Evolutionary conservation across 495 filamentous ascomycete species (phyloP), one percentile per base, ranked within the genome.

Genomic region (Parathielavia hyrcaniae): DNA sequence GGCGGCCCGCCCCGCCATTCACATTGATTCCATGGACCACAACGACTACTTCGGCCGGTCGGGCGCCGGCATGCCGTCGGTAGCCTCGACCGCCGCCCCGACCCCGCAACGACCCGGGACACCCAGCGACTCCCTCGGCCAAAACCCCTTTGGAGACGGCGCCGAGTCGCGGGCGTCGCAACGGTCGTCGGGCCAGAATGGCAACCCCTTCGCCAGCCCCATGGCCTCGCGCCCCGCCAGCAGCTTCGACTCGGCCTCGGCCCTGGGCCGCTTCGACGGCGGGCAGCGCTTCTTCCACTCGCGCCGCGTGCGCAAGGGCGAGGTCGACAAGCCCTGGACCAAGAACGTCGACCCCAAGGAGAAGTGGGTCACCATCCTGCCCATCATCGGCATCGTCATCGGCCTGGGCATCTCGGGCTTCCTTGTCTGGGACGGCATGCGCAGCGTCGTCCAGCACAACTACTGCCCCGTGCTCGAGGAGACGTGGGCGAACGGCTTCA

Each of bases 321-420:
- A 87, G 40, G 68, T 86, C 16, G 80, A 89, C 60, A 81, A 84
- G 67, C 85, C 87, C 19, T 91, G 88, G 87, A 65, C 82, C 35
- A 69, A 75, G 19, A 80, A 82, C 61, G 81, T 77, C 52, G 87
- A 91, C 65, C 85, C 87, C 5, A 84, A 80, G 67, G 86, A 91
- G 77, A 91, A 90, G 75, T 91, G 88, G 89, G 84, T 88, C 5
- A 89, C 84, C 20, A 89, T 91, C 55, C 80, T 91, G 34, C 87
- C 87, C 4, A 63, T 89, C 45, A 67, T 88, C 23, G 87, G 88
- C 20, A 75, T 91, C 46, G 19, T 80, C 16, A 48, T 89, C 11
- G 88, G 88, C 22, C 61, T 91, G 45, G 81, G 61, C 5, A 76
- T 90, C 45, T 79, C 84, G 5, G 88, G 76, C 0, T 77, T 89